phyloP scores from a whole-genome alignment of 352 stramenopile genomes.

The Phytophthora pistaciae region DNA sequence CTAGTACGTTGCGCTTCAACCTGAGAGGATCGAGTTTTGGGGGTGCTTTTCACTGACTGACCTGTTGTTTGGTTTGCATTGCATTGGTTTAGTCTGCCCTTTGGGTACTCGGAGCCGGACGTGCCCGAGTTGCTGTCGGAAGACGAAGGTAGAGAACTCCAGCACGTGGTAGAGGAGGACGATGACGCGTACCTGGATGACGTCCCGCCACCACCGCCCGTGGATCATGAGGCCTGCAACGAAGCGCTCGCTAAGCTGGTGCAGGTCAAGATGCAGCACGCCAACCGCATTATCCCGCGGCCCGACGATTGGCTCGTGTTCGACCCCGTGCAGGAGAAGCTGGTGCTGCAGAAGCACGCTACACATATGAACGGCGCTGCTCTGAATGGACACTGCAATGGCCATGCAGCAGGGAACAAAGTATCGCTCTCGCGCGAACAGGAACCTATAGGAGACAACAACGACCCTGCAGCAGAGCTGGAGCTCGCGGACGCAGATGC shows the following conservation, averaged over 20 bases:
- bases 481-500: not conserved
- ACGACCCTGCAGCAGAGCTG: conserved; percentile 1
- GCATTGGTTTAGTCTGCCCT: conserved; percentile 52
- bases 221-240: conserved; percentile 50
- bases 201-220: conserved; percentile 15
- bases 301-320: conserved; percentile 84
- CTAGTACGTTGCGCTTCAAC: conserved; percentile 49
- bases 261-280: conserved; percentile 68
- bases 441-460: conserved; percentile 35
- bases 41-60: not conserved
- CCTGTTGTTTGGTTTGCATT: conserved; percentile 5
- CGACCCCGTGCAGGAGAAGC: conserved; percentile 62
- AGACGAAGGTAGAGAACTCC: conserved; percentile 26
- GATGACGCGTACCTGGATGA: conserved; percentile 29
- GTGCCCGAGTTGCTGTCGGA: conserved; percentile 78
- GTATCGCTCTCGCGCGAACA: conserved; percentile 28
- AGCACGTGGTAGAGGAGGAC: conserved; percentile 23
- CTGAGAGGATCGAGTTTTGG: not conserved
- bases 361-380: conserved; percentile 15
- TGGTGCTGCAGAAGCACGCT: conserved; percentile 65
- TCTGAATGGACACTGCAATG: conserved; percentile 24
- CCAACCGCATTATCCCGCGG: conserved; percentile 57
- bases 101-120: conserved; percentile 56
- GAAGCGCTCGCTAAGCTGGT: conserved; percentile 64
- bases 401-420: conserved; percentile 12